Evolutionary conservation across 495 filamentous ascomycete species (phyloP).

Genomic region (Letharia columbiana): DNA sequence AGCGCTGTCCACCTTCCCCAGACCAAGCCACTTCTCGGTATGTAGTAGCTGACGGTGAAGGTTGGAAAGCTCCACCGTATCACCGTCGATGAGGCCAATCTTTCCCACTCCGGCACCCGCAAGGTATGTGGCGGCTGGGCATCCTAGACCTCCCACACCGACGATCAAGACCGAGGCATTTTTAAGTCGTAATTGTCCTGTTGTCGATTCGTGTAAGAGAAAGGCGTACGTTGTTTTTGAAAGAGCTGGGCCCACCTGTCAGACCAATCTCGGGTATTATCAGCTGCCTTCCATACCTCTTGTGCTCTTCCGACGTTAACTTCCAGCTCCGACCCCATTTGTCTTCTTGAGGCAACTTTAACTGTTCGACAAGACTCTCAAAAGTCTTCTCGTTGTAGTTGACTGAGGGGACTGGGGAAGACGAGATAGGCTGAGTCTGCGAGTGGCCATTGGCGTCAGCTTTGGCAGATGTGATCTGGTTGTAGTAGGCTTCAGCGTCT

Average conservation of each 20-base stretch:
- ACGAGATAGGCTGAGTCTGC: not conserved
- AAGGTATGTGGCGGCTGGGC: slow-evolving; percentile 82
- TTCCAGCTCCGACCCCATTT: not conserved
- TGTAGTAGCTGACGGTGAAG: slow-evolving; percentile 90
- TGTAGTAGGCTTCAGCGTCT: not conserved
- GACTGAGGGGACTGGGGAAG: too few species aligned
- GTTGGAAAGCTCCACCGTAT: slow-evolving; percentile 81
- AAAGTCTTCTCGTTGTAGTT: not conserved
- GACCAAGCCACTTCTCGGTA: slow-evolving; percentile 58
- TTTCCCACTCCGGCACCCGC: slow-evolving; percentile 80
- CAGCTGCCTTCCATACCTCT: slow-evolving; percentile 85
- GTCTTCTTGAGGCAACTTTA: not conserved
- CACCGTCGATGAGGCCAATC: slow-evolving; percentile 78
- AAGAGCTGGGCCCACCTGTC: slow-evolving; percentile 42
- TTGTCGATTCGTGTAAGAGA: slow-evolving; percentile 17
- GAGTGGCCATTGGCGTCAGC: not conserved
- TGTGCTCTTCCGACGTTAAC: slow-evolving; percentile 52
- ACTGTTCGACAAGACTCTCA: not conserved
- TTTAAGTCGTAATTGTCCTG: slow-evolving; percentile 73
- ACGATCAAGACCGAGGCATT: slow-evolving; percentile 66
- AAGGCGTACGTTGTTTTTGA: slow-evolving; percentile 9
- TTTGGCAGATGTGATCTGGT: not conserved
- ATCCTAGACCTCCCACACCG: slow-evolving; percentile 89
- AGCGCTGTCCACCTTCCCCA: slow-evolving; percentile 73
- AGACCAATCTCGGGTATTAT: slow-evolving; percentile 81